Percentiles rank a stretch among this genome's conserved stretches.
Conservation (phyloP, 1,284 basidiomycete species). For the Phellopilus nigrolimitatus region DNA sequence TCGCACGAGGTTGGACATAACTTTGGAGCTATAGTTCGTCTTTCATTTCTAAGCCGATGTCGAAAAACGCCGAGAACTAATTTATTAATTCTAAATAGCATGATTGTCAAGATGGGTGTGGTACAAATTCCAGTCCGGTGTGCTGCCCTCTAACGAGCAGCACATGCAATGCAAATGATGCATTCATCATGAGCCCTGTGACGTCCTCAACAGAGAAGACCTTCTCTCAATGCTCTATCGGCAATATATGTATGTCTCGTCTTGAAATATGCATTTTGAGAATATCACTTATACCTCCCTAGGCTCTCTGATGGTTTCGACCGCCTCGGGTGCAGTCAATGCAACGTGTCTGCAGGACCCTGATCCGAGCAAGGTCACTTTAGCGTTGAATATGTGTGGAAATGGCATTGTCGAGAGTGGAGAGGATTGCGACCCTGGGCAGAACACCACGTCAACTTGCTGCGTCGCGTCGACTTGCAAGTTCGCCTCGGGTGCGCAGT, state of each 20-base stretch:
- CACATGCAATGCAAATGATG: slow-evolving; percentile 61
- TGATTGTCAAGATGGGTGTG: slow-evolving; percentile 70
- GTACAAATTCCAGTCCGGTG: slow-evolving; percentile 33
- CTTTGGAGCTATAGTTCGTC: slow-evolving; percentile 84
- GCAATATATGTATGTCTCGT: slow-evolving; percentile 73
- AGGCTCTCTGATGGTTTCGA: slow-evolving; percentile 59
- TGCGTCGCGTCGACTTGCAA: slow-evolving; percentile 80
- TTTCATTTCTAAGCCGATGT: not conserved
- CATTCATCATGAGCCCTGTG: slow-evolving; percentile 82
- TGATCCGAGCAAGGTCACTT: slow-evolving; percentile 36
- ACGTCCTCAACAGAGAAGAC: slow-evolving; percentile 58
- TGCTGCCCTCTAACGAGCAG: slow-evolving; percentile 72
- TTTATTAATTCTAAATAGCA: slow-evolving; percentile 37
- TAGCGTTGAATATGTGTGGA: slow-evolving; percentile 71
- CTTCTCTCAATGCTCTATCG: slow-evolving; percentile 80
- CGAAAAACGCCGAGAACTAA: not conserved
- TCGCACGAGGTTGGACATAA: slow-evolving; percentile 90
- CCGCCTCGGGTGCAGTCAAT: slow-evolving; percentile 39
- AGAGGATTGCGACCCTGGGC: slow-evolving; percentile 88
- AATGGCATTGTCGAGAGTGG: slow-evolving; percentile 74
- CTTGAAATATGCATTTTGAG: not conserved
- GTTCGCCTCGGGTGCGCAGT: slow-evolving; percentile 67
- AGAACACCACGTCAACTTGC: slow-evolving; percentile 57
- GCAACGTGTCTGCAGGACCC: slow-evolving; percentile 63
- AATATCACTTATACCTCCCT: slow-evolving; percentile 8